phyloP scores from a whole-genome alignment of 495 filamentous ascomycete genomes.

The Penicillium robsamsonii region DNA sequence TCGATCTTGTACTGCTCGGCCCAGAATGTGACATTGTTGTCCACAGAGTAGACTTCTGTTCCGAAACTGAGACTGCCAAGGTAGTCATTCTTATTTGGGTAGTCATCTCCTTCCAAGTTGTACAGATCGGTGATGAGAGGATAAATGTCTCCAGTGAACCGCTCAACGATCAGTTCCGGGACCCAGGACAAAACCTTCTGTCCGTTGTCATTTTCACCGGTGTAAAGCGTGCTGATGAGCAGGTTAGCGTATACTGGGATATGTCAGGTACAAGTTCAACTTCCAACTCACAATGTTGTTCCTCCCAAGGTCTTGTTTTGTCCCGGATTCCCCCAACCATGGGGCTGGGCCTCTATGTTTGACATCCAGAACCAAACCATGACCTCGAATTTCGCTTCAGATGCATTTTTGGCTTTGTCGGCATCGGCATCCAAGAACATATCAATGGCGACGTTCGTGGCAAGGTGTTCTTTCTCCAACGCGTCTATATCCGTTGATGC shows the following conservation, averaged over 20 bases:
- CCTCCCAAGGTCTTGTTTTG: constrained; percentile 26
- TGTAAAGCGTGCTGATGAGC: constrained; percentile 31
- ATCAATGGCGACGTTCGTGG: constrained; percentile 47
- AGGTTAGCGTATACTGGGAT: background rate
- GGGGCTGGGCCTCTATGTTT: constrained; percentile 26
- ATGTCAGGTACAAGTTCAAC: background rate
- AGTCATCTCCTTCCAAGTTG: constrained; percentile 12
- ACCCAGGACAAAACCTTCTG: constrained; percentile 41
- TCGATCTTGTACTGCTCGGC: constrained; percentile 34
- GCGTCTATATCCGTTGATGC: constrained; percentile 12
- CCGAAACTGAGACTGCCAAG: constrained; percentile 41
- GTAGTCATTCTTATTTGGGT: constrained; percentile 29
- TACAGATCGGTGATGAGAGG: constrained; percentile 36
- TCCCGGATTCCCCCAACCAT: constrained; percentile 19
- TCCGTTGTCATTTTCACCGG: constrained; percentile 19
- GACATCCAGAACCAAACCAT: constrained; percentile 43
- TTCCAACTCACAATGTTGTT: constrained; percentile 33
- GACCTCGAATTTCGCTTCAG: constrained; percentile 40
- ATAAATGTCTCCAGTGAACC: constrained; percentile 36
- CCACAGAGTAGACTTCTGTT: constrained; percentile 32
- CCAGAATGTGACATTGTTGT: constrained; percentile 34
- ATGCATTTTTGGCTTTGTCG: constrained; percentile 25
- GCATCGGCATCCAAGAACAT: constrained; percentile 43
- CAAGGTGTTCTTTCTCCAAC: constrained; percentile 22
- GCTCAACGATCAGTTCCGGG: constrained; percentile 5